These are phyloP conservation scores for Fagus crenata DNA, from an alignment of 306 rosid genomes.

Conservation along the genomic window DNA sequence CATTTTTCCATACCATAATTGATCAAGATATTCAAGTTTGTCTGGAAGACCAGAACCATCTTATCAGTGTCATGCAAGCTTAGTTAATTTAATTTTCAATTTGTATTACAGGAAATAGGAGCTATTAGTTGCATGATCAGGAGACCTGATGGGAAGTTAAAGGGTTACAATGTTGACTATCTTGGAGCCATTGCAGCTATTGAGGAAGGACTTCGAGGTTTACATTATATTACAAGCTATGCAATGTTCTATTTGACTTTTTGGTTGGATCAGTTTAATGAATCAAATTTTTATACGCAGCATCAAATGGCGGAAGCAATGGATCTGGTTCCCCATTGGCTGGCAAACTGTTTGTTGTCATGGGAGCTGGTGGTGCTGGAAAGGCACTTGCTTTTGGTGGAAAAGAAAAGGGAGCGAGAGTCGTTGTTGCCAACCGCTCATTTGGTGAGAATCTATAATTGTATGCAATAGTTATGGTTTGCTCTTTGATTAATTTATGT, in stretches of 20 bases:
- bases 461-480: background rate
- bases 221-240: background rate
- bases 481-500: background rate
- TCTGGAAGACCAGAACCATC: background rate
- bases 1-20: background rate
- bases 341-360: slow-evolving; percentile 60
- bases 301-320: slow-evolving; percentile 22
- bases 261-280: background rate
- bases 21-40: background rate
- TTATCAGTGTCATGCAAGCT: background rate
- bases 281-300: slow-evolving; percentile 22
- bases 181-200: slow-evolving; percentile 71
- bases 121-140: slow-evolving; percentile 73
- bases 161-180: slow-evolving; percentile 61
- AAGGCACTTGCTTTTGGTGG: slow-evolving; percentile 77
- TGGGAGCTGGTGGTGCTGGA: slow-evolving; percentile 83
- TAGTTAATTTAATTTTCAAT: background rate
- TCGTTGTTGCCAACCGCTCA: slow-evolving; percentile 66
- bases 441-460: slow-evolving; percentile 37
- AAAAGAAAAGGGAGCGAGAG: slow-evolving; percentile 74
- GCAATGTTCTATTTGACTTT: background rate
- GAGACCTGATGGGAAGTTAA: slow-evolving; percentile 52
- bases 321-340: slow-evolving; percentile 49
- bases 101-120: slow-evolving; percentile 50
- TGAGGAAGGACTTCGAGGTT: slow-evolving; percentile 65